Percentiles rank a stretch among this genome's conserved stretches.
These are phyloP conservation scores for Talaromyces nanjingensis DNA, from an alignment of 495 filamentous ascomycete genomes.

Conservation along the genomic window DNA sequence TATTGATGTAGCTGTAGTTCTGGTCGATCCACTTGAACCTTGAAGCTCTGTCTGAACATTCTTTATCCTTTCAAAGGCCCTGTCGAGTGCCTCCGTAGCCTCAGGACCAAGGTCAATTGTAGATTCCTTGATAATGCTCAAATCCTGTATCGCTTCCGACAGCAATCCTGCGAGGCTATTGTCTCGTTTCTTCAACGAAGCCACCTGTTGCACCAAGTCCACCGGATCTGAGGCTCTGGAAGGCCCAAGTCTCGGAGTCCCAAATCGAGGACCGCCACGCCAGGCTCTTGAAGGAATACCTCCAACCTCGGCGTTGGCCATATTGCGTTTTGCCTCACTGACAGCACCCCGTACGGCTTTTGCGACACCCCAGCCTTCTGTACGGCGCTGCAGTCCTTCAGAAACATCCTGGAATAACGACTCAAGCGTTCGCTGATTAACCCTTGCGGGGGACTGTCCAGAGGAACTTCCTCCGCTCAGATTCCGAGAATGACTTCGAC, in stretches of 20 bases:
- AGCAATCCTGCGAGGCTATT: constrained; percentile 65
- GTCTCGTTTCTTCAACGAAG: constrained; percentile 60
- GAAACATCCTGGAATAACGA: constrained; percentile 79
- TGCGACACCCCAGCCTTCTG: constrained; percentile 83
- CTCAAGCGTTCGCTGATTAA: constrained; percentile 61
- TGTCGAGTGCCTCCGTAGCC: constrained; percentile 44
- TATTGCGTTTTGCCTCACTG: constrained; percentile 69
- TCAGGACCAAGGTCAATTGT: constrained; percentile 26
- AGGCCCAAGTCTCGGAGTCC: not conserved
- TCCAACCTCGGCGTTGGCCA: constrained; percentile 22
- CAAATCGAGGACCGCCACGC: constrained; percentile 11
- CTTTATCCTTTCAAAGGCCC: constrained; percentile 66
- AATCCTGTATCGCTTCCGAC: constrained; percentile 59
- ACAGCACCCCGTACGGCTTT: constrained; percentile 87
- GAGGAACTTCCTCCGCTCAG: constrained; percentile 27
- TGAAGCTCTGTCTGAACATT: constrained; percentile 73
- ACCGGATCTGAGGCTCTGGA: constrained; percentile 5
- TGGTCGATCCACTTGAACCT: constrained; percentile 51
- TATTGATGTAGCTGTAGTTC: constrained; percentile 26
- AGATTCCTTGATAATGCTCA: constrained; percentile 42
- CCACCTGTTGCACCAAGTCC: constrained; percentile 28
- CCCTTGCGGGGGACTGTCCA: constrained; percentile 46
- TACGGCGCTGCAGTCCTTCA: constrained; percentile 69
- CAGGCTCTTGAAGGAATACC: constrained; percentile 24
- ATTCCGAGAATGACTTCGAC: constrained; percentile 27